phyloP scores from a whole-genome alignment of 768 basidiomycete species.

The Suillus brevipes region DNA sequence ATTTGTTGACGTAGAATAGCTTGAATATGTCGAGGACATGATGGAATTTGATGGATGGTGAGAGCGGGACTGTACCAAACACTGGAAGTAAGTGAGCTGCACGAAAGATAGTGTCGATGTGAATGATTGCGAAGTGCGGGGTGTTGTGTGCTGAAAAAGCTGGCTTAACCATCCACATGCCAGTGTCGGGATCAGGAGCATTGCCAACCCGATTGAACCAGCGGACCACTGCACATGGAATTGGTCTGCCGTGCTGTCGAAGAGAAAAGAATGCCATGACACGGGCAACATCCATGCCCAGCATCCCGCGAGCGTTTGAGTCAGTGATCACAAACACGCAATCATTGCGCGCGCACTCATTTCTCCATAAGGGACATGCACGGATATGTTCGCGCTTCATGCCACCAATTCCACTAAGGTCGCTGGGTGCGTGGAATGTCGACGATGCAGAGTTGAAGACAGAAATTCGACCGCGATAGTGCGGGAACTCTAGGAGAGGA shows the following conservation, averaged over 20 bases:
- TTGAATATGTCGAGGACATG: no score
- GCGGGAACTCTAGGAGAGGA: constrained; percentile 15
- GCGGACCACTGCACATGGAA: constrained; percentile 27
- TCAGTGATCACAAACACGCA: constrained; percentile 27
- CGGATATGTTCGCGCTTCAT: constrained; percentile 32
- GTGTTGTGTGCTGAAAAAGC: constrained; percentile 14
- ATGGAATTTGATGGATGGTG: not conserved
- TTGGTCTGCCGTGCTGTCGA: constrained; percentile 8
- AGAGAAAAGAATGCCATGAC: constrained; percentile 27
- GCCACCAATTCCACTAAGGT: constrained; percentile 29
- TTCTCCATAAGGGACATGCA: constrained; percentile 28
- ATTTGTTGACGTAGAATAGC: no score
- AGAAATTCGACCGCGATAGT: constrained; percentile 3
- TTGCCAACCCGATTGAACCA: constrained; percentile 25
- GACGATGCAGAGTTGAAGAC: constrained; percentile 10
- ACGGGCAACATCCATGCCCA: constrained; percentile 23
- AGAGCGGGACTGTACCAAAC: constrained; percentile 12
- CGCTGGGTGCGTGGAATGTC: constrained; percentile 29
- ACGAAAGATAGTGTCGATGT: constrained; percentile 21
- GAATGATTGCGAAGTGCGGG: constrained; percentile 8
- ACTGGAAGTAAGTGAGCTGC: constrained; percentile 23
- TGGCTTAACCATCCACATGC: constrained; percentile 29
- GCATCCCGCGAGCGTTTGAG: constrained; percentile 19
- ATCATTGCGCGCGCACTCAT: constrained; percentile 25
- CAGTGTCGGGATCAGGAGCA: constrained; percentile 18